phyloP scores from a whole-genome alignment of 2,329 filamentous ascomycete species.

The Sporothrix globosa region DNA sequence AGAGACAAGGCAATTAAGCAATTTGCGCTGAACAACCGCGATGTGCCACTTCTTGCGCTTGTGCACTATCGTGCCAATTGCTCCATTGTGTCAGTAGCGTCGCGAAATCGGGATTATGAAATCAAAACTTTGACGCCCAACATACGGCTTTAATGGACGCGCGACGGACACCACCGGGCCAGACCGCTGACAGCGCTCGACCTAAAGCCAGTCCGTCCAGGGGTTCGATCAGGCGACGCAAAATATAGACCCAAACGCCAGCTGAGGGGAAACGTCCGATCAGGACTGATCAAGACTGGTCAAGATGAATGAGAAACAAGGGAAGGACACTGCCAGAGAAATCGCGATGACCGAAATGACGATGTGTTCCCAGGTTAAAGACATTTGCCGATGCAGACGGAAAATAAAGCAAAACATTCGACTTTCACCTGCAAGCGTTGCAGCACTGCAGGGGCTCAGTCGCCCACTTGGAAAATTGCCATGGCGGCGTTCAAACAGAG shows the following conservation, averaged over 20 bases:
- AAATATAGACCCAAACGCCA: background rate
- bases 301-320: background rate
- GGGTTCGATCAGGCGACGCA: conserved; percentile 14
- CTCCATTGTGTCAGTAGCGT: background rate
- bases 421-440: background rate
- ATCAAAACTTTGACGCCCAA: background rate
- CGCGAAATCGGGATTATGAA: background rate
- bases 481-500: background rate
- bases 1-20: conserved; percentile 1
- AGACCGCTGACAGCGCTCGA: conserved; percentile 19
- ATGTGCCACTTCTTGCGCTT: background rate
- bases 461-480: background rate
- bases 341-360: conserved; percentile 22
- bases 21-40: background rate
- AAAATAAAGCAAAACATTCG: conserved; percentile 7
- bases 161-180: conserved; percentile 29
- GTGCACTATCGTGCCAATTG: too few relatives aligned
- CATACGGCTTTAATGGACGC: conserved; percentile 1
- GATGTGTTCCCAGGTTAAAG: conserved; percentile 1
- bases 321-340: background rate
- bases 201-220: conserved; percentile 5
- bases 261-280: conserved; percentile 10
- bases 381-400: background rate
- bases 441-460: background rate
- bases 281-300: background rate